Evolutionary conservation across 148 eudicot genomes (phyloP).

Genomic region (Persicaria tinctoria): DNA sequence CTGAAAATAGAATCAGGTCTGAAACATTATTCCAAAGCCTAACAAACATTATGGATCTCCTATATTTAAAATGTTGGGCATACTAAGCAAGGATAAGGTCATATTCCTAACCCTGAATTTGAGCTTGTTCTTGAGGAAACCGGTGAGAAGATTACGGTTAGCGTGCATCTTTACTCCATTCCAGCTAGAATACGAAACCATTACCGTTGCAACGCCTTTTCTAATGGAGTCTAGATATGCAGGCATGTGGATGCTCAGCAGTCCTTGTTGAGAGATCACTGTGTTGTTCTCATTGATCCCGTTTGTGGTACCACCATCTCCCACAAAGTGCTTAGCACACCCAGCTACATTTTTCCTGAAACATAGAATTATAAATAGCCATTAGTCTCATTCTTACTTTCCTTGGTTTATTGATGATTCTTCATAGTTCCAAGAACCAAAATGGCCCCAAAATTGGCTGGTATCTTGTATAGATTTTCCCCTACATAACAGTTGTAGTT

Average conservation of each 20-base stretch:
- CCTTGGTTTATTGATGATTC: not conserved
- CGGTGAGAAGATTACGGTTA: conserved; percentile 41
- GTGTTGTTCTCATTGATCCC: conserved; percentile 74
- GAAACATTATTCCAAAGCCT: not conserved
- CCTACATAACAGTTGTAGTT: too few relatives aligned
- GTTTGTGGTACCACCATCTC: conserved; percentile 66
- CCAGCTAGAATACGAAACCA: conserved; percentile 64
- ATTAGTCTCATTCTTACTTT: not conserved
- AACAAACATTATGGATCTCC: not conserved
- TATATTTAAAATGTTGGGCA: too few relatives aligned
- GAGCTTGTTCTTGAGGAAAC: conserved; percentile 39
- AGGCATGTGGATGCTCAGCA: conserved; percentile 62
- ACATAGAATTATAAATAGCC: not conserved
- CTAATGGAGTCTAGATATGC: conserved; percentile 52
- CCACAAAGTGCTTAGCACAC: conserved; percentile 82
- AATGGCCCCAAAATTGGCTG: not conserved
- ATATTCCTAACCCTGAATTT: conserved; percentile 32
- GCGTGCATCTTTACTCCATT: conserved; percentile 55
- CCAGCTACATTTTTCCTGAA: conserved; percentile 51
- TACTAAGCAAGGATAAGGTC: not conserved
- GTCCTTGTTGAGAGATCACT: conserved; percentile 25
- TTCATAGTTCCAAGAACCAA: not conserved
- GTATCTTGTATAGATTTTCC: too few relatives aligned
- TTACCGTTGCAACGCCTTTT: conserved; percentile 62
- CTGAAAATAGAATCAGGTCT: conserved; percentile 17